Evolutionary conservation across 441 rosid genomes (phyloP).

Genomic region (Gossypium gossypioides): DNA sequence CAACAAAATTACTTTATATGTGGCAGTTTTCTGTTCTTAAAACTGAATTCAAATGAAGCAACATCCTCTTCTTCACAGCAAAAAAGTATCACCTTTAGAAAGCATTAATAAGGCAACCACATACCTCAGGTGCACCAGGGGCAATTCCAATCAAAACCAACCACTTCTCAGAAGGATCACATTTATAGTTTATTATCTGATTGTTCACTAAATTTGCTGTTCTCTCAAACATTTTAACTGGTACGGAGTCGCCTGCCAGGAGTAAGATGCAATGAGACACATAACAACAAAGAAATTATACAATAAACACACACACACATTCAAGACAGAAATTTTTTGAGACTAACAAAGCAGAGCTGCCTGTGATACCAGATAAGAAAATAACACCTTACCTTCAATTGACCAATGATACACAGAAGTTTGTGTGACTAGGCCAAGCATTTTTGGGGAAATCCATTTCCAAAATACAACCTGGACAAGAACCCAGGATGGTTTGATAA

Average conservation of each 20-base stretch:
- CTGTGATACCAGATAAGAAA: neutral
- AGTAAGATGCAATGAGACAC: neutral
- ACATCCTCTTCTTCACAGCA: neutral
- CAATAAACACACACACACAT: neutral
- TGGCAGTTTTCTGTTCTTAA: neutral
- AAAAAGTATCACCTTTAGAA: neutral
- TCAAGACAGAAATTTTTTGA: neutral
- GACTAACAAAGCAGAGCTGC: neutral
- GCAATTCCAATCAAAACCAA: slow-evolving; percentile 96
- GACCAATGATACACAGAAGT: slow-evolving; percentile 91
- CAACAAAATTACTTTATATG: neutral
- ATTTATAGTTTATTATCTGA: slow-evolving; percentile 89
- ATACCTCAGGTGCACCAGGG: slow-evolving; percentile 96
- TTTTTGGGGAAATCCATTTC: slow-evolving; percentile 89
- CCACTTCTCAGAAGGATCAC: slow-evolving; percentile 98
- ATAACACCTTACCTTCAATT: slow-evolving; percentile 59
- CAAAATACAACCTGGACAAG: slow-evolving; percentile 74
- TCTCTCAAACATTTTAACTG: slow-evolving; percentile 93
- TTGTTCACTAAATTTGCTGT: slow-evolving; percentile 87
- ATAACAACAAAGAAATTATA: neutral
- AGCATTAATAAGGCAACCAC: slow-evolving; percentile 5
- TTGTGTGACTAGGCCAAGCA: slow-evolving; percentile 95
- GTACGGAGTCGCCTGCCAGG: slow-evolving; percentile 79
- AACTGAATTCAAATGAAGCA: neutral
- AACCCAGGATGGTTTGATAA: neutral